These are phyloP conservation scores for Candida coleopterorum DNA, from an alignment of 805 yeast species.

Conservation along the genomic window DNA sequence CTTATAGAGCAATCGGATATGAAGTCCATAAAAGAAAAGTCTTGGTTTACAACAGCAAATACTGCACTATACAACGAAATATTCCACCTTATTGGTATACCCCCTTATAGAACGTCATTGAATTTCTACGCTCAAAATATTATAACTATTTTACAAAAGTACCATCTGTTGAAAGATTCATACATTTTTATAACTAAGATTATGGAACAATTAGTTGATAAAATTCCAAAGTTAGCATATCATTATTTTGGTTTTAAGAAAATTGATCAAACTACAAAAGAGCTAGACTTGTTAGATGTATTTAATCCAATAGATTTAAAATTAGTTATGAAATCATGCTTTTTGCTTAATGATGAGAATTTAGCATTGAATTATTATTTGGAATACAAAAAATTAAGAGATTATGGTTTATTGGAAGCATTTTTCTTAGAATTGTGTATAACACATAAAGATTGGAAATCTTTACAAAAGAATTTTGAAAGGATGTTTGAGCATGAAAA, in stretches of 20 bases:
- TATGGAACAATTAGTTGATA: slow-evolving; percentile 2
- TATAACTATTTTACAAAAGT: not conserved
- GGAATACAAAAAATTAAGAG: not conserved
- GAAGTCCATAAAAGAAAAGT: not conserved
- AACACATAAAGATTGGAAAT: slow-evolving; percentile 44
- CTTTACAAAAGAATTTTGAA: slow-evolving; percentile 54
- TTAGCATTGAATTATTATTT: slow-evolving; percentile 2
- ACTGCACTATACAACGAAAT: slow-evolving; percentile 1
- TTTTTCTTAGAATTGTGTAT: slow-evolving; percentile 45
- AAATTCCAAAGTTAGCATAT: slow-evolving; percentile 2
- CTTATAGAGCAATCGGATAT: not conserved
- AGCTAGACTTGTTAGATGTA: not conserved
- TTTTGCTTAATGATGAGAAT: slow-evolving; percentile 13
- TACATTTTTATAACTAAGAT: slow-evolving; percentile 5
- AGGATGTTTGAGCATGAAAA: slow-evolving; percentile 49
- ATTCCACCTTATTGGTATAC: slow-evolving; percentile 3
- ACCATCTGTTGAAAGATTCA: not conserved
- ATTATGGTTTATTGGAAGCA: slow-evolving; percentile 34
- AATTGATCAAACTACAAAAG: not conserved
- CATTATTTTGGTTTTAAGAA: slow-evolving; percentile 6
- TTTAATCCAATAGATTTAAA: slow-evolving; percentile 22
- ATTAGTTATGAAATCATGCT: slow-evolving; percentile 25
- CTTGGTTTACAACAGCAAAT: slow-evolving; percentile 1
- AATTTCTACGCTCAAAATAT: slow-evolving; percentile 1
- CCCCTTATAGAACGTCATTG: slow-evolving; percentile 1